A percentile compares a stretch with the other conserved stretches of the same genome.
Evolutionary conservation across 2,329 filamentous ascomycete genomes (phyloP).

Genomic region (Botrytis pseudocinerea): DNA sequence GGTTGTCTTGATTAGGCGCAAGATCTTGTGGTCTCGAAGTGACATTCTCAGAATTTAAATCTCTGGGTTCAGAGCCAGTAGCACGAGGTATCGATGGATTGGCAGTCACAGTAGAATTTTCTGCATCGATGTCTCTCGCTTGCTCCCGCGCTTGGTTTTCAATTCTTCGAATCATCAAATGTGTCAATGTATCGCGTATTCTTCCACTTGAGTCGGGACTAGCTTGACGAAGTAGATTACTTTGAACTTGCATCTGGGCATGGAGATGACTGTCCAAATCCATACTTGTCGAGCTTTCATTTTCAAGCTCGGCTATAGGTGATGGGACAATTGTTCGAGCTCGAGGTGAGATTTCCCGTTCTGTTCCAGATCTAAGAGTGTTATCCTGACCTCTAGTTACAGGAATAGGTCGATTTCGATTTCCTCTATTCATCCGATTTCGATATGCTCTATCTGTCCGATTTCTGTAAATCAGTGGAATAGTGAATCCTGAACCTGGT

Average conservation of each 20-base stretch:
- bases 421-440: too few species aligned
- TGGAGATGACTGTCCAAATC: not conserved
- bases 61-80: not conserved
- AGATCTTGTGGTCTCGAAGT: not conserved
- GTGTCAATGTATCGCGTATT: not conserved
- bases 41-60: not conserved
- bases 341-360: not conserved
- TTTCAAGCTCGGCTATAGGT: not conserved
- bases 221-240: not conserved
- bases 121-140: not conserved
- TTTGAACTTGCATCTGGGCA: not conserved
- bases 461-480: not conserved
- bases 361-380: not conserved
- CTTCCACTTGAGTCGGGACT: not conserved
- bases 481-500: not conserved
- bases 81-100: not conserved
- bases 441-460: too few species aligned
- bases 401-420: too few species aligned
- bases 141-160: too few species aligned
- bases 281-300: fast-evolving
- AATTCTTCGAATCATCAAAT: not conserved
- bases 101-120: fast-evolving
- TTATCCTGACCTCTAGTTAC: not conserved
- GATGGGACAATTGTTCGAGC: not conserved
- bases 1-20: not conserved